phyloP scores from a whole-genome alignment of 345 rosid species.

The Orychophragmus violaceus region DNA sequence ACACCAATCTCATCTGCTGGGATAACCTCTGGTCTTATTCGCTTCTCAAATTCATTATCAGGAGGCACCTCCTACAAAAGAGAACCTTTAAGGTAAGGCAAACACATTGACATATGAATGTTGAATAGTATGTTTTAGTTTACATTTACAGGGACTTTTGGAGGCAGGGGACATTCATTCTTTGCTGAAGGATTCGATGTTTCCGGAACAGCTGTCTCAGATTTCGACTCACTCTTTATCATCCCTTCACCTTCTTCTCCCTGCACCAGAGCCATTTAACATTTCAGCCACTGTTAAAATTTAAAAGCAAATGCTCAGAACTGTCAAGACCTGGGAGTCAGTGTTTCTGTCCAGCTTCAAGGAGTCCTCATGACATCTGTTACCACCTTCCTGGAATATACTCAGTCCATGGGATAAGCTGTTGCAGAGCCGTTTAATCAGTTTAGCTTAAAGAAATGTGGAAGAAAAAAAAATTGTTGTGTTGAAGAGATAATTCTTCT shows the following conservation, averaged over 20 bases:
- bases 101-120: neutral
- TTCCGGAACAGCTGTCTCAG: conserved; percentile 27
- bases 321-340: conserved; percentile 54
- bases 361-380: conserved; percentile 48
- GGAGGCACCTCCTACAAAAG: conserved; percentile 60
- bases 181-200: conserved; percentile 32
- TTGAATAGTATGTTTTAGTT: neutral
- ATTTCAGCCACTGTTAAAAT: neutral
- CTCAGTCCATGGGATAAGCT: conserved; percentile 95
- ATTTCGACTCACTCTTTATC: conserved; percentile 45
- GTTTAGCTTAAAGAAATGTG: no score
- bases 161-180: conserved; percentile 57
- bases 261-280: conserved; percentile 29
- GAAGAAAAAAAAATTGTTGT: neutral
- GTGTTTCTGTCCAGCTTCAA: conserved; percentile 68
- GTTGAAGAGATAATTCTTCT: neutral
- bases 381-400: conserved; percentile 81
- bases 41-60: conserved; percentile 95
- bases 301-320: conserved; percentile 12
- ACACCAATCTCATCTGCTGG: conserved; percentile 96
- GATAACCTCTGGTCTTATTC: conserved; percentile 97
- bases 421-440: conserved; percentile 27
- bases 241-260: conserved; percentile 40
- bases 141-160: conserved; percentile 58
- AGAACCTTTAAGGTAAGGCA: neutral